These are phyloP conservation scores for Aspergillus coremiiformis DNA, from an alignment of 495 filamentous ascomycete species.

Conservation along the genomic window DNA sequence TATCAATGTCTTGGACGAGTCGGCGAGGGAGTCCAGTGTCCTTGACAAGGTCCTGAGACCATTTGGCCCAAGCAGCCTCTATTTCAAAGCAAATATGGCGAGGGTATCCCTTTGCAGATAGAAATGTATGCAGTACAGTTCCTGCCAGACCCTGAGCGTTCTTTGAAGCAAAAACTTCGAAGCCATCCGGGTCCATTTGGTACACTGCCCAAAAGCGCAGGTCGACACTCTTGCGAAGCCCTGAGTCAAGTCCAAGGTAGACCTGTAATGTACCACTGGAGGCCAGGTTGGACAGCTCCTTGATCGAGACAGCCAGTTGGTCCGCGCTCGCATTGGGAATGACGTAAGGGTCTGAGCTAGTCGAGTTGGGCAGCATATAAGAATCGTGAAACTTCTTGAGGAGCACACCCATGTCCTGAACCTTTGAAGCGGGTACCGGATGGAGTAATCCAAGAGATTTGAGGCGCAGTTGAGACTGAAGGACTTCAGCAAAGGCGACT, in stretches of 20 bases:
- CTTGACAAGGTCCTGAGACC: slow-evolving; percentile 27
- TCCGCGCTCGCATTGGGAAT: neutral
- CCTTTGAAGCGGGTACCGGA: slow-evolving; percentile 29
- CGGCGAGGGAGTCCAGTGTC: slow-evolving; percentile 36
- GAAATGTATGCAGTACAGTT: slow-evolving; percentile 50
- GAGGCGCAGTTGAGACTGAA: slow-evolving; percentile 44
- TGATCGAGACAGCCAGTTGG: slow-evolving; percentile 22
- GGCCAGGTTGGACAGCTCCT: slow-evolving; percentile 27
- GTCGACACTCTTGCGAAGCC: slow-evolving; percentile 41
- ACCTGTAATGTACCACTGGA: slow-evolving; percentile 27
- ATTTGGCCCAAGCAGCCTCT: slow-evolving; percentile 39
- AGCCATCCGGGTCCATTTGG: slow-evolving; percentile 34
- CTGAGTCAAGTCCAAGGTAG: slow-evolving; percentile 46
- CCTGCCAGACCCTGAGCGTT: slow-evolving; percentile 42
- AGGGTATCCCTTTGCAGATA: slow-evolving; percentile 42
- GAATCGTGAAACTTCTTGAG: slow-evolving; percentile 28
- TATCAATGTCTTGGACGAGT: slow-evolving; percentile 45
- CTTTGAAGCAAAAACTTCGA: slow-evolving; percentile 49
- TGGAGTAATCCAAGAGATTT: slow-evolving; percentile 41
- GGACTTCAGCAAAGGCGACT: slow-evolving; percentile 41
- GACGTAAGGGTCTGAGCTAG: slow-evolving; percentile 4
- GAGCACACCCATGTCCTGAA: slow-evolving; percentile 28
- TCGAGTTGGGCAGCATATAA: slow-evolving; percentile 9
- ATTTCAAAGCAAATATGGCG: slow-evolving; percentile 46
- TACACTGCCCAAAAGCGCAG: slow-evolving; percentile 51